Evolutionary conservation across 257 asterid species (phyloP).

Genomic region (Eustoma russellianum): DNA sequence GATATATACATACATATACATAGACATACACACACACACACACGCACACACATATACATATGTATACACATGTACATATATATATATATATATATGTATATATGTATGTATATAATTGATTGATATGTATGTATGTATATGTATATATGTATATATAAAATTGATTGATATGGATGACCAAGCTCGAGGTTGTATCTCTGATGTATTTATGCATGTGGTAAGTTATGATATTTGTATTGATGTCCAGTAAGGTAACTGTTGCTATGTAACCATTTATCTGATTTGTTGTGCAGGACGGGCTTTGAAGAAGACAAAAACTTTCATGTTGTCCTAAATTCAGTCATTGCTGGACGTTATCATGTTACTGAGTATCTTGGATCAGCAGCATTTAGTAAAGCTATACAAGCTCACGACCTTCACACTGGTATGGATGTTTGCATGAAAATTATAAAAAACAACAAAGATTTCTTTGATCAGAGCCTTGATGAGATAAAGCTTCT

Average conservation of each 20-base stretch:
- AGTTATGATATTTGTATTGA: too few species aligned
- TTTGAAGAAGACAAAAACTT: constrained; percentile 99
- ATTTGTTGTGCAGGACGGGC: constrained; percentile 69
- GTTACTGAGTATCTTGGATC: constrained; percentile 99
- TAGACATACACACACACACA: too few species aligned
- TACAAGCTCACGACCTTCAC: constrained; percentile 99
- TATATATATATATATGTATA: too few species aligned
- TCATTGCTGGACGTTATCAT: constrained; percentile 93
- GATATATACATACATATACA: too few species aligned
- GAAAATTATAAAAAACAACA: constrained; percentile 94
- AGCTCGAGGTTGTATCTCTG: too few species aligned
- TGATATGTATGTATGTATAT: too few species aligned
- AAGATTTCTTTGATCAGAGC: constrained; percentile 97
- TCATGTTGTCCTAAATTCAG: constrained; percentile 79
- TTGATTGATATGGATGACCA: too few species aligned
- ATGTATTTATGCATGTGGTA: too few species aligned
- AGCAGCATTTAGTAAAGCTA: constrained; percentile 99
- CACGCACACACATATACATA: too few species aligned
- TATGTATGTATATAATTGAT: too few species aligned
- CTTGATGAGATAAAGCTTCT: constrained; percentile 99
- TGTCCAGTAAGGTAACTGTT: background rate
- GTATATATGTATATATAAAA: too few species aligned
- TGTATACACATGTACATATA: too few species aligned
- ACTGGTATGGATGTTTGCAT: constrained; percentile 99
- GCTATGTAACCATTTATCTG: constrained; percentile 13